Evolutionary conservation across 129 eudicot genomes (phyloP).

Genomic region (Apium graveolens): DNA sequence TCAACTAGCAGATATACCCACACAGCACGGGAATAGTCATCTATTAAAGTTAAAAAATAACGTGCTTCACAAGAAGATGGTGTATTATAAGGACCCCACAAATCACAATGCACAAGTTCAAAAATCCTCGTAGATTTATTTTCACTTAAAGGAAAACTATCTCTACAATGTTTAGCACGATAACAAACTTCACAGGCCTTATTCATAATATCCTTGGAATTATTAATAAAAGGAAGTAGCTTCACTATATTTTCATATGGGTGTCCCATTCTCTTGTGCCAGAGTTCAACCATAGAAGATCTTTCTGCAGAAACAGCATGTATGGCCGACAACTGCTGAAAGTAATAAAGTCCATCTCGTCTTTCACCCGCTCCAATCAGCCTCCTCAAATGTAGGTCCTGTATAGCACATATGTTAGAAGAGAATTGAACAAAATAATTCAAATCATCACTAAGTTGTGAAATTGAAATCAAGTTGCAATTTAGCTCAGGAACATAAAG

Average conservation of each 20-base stretch:
- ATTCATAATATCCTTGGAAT: not conserved
- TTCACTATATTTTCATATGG: too few relatives aligned
- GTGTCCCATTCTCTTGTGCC: too few relatives aligned
- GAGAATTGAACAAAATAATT: not conserved
- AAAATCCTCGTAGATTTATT: not conserved
- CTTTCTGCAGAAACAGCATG: not conserved
- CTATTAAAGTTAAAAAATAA: slow-evolving; percentile 12
- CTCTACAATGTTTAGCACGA: not conserved
- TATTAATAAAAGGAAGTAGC: not conserved
- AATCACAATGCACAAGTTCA: not conserved
- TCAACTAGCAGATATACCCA: slow-evolving; percentile 9
- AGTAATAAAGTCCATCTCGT: not conserved
- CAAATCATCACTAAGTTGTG: not conserved
- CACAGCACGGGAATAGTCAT: slow-evolving; percentile 14
- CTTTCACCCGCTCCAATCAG: not conserved
- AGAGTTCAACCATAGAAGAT: too few relatives aligned
- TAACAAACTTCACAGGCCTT: not conserved
- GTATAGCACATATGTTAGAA: not conserved
- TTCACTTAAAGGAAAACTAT: slow-evolving; percentile 8
- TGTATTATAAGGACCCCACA: slow-evolving; percentile 1
- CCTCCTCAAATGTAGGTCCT: not conserved
- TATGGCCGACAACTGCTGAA: too few relatives aligned
- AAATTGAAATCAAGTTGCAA: not conserved
- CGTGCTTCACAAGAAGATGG: not conserved
- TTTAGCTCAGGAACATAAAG: not conserved